Percentiles rank a stretch among this genome's conserved stretches.
Evolutionary conservation across 169 alveolate genomes (phyloP).

Genomic region (Cryptosporidium sp.): DNA sequence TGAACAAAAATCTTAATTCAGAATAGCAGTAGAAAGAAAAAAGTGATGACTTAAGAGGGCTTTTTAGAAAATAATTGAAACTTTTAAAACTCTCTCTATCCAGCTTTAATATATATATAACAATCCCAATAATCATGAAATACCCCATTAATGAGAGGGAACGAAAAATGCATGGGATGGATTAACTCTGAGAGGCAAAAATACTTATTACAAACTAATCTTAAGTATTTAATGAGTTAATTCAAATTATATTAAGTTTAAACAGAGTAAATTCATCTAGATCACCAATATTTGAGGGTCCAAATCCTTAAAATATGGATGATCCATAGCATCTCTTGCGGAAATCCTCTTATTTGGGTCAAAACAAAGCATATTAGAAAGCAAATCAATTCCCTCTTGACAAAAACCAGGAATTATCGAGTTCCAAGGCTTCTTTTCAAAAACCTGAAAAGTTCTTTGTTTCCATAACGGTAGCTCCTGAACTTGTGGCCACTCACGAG

Average conservation of each 20-base stretch:
- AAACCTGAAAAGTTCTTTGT: conserved; percentile 78
- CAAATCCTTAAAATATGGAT: conserved; percentile 92
- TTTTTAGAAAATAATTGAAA: not conserved
- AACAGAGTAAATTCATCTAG: too few species aligned
- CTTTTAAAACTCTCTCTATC: not conserved
- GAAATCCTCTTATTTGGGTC: conserved; percentile 96
- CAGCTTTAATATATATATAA: not conserved
- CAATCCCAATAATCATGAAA: not conserved
- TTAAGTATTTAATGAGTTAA: not conserved
- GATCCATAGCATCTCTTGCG: conserved; percentile 94
- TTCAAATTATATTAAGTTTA: not conserved
- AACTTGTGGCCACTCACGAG: conserved; percentile 92
- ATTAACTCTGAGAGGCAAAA: not conserved
- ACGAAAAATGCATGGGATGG: not conserved
- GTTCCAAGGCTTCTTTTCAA: conserved; percentile 42
- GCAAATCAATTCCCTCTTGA: conserved; percentile 90
- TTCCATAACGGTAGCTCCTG: conserved; percentile 93
- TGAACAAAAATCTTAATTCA: not conserved
- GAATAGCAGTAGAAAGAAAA: not conserved
- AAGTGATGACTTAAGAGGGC: not conserved
- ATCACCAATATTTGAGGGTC: not conserved
- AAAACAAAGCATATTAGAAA: conserved; percentile 90
- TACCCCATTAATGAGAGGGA: not conserved
- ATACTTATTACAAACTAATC: not conserved
- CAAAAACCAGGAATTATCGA: conserved; percentile 84